Evolutionary conservation across 768 basidiomycete genomes (phyloP), one percentile per base, ranked within the genome.

Genomic region (Naganishia vishniacii): DNA sequence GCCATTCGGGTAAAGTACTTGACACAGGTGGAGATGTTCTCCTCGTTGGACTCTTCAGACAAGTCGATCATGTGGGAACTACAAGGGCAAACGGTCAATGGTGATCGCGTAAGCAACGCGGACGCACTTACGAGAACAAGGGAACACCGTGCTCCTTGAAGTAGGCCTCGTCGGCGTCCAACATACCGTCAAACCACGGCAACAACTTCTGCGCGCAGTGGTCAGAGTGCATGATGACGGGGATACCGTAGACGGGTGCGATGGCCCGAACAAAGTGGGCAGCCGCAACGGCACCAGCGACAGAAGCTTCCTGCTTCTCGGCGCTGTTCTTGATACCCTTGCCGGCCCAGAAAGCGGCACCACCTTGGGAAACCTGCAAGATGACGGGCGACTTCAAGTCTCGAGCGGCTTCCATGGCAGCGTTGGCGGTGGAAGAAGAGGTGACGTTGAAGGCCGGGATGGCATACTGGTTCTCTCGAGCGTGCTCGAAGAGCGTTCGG

Each of bases 151-250:
- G 86, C 69, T 84, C 80, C 79, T 88, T 91, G 84, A 82, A 95
- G 82, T 94, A 92, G 20, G 83, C 88, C 80, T 95, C 88, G 73
- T 99, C 87, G 59, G 93, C 94, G 53, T 85, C 88, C 76, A 98
- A 89, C 95, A 99, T 97, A 65, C 79, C 94, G 78, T 99, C 95
- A 79, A 97, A 93, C 95, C 95, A 99, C 4, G 88, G 93, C 62
- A 99, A 85, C 68, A 98, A 89, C 80, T 99, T 98, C 73, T 94
- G 81, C 15, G 95, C 95, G 76, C 95, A 99, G 82, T 99, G 95
- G 79, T 99, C 95, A 66, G 89, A 88, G 86, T 99, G 94, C 73
- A 99, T 82, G 63, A 99, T 84, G 74, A 99, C 95, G 73, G 95
- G 95, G 67, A 90, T 92, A 81, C 94, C 94, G 77, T 98, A 98